Percentiles rank a stretch among this genome's conserved stretches.
phyloP scores from a whole-genome alignment of 2,329 filamentous ascomycete species.

The Huntiella bhutanensis region DNA sequence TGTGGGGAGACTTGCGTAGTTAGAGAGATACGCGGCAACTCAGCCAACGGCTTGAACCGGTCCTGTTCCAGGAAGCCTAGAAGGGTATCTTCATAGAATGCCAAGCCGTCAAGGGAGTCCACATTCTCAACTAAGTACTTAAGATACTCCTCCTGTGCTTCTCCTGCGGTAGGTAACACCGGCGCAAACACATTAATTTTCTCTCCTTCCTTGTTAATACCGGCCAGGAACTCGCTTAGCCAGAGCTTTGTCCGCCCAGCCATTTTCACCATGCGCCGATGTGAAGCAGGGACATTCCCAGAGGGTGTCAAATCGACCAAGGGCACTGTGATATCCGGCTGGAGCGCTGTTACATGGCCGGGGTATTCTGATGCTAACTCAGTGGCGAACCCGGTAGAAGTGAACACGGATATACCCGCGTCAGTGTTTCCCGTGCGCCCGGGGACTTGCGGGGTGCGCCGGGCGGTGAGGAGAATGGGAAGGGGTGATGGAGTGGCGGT shows the following conservation, averaged over 20 bases:
- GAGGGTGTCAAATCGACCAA: slow-evolving; percentile 48
- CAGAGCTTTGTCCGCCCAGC: slow-evolving; percentile 70
- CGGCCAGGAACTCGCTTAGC: slow-evolving; percentile 46
- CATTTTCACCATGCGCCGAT: slow-evolving; percentile 65
- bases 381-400: slow-evolving; percentile 66
- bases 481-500: slow-evolving; percentile 48
- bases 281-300: slow-evolving; percentile 31
- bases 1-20: slow-evolving; percentile 53
- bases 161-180: slow-evolving; percentile 55
- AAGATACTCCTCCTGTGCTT: slow-evolving; percentile 65
- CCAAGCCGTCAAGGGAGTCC: slow-evolving; percentile 44
- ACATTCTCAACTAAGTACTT: slow-evolving; percentile 47
- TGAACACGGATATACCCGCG: slow-evolving; percentile 56
- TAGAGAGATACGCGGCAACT: slow-evolving; percentile 57
- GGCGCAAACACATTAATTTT: slow-evolving; percentile 38
- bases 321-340: slow-evolving; percentile 63
- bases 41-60: slow-evolving; percentile 27
- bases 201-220: slow-evolving; percentile 16
- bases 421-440: slow-evolving; percentile 54
- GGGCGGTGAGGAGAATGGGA: slow-evolving; percentile 54
- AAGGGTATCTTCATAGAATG: slow-evolving; percentile 57
- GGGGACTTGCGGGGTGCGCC: slow-evolving; percentile 56
- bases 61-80: slow-evolving; percentile 37
- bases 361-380: slow-evolving; percentile 53
- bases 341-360: slow-evolving; percentile 41